Conservation (phyloP, 495 filamentous ascomycete genomes). For the Neurospora hispaniola region DNA sequence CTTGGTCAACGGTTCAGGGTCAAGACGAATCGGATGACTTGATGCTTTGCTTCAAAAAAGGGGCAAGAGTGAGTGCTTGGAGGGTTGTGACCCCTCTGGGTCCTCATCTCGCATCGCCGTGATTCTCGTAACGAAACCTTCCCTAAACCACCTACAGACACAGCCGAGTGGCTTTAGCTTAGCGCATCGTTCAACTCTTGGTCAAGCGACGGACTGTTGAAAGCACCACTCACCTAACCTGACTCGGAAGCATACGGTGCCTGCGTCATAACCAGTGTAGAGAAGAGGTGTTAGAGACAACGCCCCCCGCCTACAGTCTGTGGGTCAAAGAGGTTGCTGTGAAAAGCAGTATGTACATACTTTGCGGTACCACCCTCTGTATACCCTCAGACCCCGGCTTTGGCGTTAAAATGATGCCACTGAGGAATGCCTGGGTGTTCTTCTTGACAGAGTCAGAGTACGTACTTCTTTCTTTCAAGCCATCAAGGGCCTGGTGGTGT, state of each 20-base stretch:
- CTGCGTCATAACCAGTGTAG: neutral
- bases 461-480: neutral
- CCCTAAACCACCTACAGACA: neutral
- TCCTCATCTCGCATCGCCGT: neutral
- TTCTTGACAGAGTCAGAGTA: neutral
- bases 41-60: neutral
- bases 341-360: neutral
- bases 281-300: neutral
- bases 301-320: neutral
- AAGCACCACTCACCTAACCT: neutral
- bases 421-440: neutral
- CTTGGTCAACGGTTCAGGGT: neutral
- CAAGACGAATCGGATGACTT: neutral
- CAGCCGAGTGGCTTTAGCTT: neutral
- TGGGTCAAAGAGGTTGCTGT: neutral
- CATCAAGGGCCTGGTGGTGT: neutral
- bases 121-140: neutral
- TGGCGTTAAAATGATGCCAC: constrained; percentile 22
- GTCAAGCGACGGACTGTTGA: neutral
- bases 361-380: constrained; percentile 8
- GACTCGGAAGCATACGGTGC: neutral
- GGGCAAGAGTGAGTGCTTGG: neutral
- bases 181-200: neutral
- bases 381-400: constrained; percentile 10
- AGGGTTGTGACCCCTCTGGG: neutral